These are phyloP conservation scores for Papiliotrema nemorosa DNA, from an alignment of 1,284 basidiomycete genomes.

Conservation along the genomic window DNA sequence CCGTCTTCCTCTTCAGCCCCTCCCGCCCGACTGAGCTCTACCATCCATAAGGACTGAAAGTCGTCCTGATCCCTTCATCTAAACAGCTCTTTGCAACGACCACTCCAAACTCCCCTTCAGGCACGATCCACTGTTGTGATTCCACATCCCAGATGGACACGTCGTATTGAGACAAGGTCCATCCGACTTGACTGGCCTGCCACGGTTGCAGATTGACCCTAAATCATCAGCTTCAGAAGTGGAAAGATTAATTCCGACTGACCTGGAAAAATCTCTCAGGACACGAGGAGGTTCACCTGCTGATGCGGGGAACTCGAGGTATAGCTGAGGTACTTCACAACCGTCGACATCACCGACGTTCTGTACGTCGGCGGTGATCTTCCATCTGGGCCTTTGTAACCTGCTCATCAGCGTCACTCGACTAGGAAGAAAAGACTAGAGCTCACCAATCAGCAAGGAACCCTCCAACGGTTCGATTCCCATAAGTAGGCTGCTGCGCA, in stretches of 20 bases:
- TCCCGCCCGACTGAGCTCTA: too few relatives aligned
- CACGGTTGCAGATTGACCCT: slow-evolving; percentile 45
- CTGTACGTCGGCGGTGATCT: slow-evolving; percentile 47
- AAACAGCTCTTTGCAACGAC: slow-evolving; percentile 32
- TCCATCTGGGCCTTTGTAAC: slow-evolving; percentile 45
- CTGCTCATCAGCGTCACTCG: slow-evolving; percentile 6
- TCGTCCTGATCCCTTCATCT: slow-evolving; percentile 14
- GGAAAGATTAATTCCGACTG: background rate
- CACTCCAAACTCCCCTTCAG: slow-evolving; percentile 43
- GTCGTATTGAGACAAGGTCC: slow-evolving; percentile 47
- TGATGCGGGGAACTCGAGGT: slow-evolving; percentile 44
- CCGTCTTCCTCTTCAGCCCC: too few relatives aligned
- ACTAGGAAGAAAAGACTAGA: background rate
- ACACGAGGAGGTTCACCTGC: slow-evolving; percentile 48
- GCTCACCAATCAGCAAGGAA: slow-evolving; percentile 26
- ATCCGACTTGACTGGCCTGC: slow-evolving; percentile 32
- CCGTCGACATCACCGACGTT: slow-evolving; percentile 51
- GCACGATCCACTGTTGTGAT: slow-evolving; percentile 45
- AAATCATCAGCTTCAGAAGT: background rate
- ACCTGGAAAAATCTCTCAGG: slow-evolving; percentile 39
- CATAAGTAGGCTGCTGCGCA: slow-evolving; percentile 2
- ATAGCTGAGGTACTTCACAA: slow-evolving; percentile 49
- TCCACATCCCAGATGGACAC: slow-evolving; percentile 50
- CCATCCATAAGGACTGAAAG: slow-evolving; percentile 11
- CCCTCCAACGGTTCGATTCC: slow-evolving; percentile 13